Conservation (phyloP, 495 filamentous ascomycete species). For the Penicillium longicatenatum region DNA sequence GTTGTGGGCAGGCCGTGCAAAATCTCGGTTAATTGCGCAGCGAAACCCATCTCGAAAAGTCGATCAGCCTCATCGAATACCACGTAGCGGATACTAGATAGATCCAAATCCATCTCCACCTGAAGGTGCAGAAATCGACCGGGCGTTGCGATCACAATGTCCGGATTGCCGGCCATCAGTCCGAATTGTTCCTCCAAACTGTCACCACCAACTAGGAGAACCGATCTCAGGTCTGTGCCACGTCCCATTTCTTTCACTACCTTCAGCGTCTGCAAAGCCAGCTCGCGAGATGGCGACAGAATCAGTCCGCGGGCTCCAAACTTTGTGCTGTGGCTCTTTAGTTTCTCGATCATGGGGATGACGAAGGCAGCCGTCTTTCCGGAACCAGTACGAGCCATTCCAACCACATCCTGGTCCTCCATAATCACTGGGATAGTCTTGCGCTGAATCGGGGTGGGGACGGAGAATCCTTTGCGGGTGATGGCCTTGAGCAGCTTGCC, state of each 20-base stretch:
- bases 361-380: constrained; percentile 98
- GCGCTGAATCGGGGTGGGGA: constrained; percentile 95
- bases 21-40: constrained; percentile 90
- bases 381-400: constrained; percentile 95
- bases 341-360: constrained; percentile 93
- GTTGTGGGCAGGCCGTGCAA: constrained; percentile 79
- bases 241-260: constrained; percentile 91
- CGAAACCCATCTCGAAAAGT: constrained; percentile 98
- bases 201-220: constrained; percentile 92
- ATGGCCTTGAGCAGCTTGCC: constrained; percentile 83
- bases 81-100: constrained; percentile 83
- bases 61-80: constrained; percentile 98
- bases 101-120: constrained; percentile 89
- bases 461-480: constrained; percentile 86
- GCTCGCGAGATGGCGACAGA: constrained; percentile 86
- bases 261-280: constrained; percentile 92
- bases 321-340: constrained; percentile 84
- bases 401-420: constrained; percentile 89
- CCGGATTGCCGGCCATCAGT: constrained; percentile 89
- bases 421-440: constrained; percentile 92
- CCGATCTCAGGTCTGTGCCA: constrained; percentile 85
- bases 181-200: constrained; percentile 94
- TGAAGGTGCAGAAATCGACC: constrained; percentile 94
- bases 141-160: constrained; percentile 94
- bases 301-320: constrained; percentile 85